A percentile compares a stretch with the other conserved stretches of the same genome.
Conservation (phyloP, 2,329 filamentous ascomycete genomes). For the Microsporum ferrugineum region DNA sequence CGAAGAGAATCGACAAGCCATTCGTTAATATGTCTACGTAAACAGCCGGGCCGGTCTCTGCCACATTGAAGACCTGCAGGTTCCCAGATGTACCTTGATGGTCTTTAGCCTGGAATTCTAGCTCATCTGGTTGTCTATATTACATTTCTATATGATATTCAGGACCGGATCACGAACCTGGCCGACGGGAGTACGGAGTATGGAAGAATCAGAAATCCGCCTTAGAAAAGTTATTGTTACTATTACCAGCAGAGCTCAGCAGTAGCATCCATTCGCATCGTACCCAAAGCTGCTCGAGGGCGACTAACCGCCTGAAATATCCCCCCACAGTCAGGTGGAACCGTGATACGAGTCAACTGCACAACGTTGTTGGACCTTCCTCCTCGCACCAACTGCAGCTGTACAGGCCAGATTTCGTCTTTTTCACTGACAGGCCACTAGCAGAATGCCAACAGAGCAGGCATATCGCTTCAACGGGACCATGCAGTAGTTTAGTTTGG, state of each 20-base stretch:
- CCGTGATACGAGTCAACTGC: not conserved
- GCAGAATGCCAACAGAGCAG: constrained; percentile 3
- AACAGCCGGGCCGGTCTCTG: not conserved
- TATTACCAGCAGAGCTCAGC: not conserved
- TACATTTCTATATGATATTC: not conserved
- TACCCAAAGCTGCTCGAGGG: not conserved
- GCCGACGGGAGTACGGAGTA: not conserved
- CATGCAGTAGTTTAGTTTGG: not conserved
- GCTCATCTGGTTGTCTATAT: not conserved
- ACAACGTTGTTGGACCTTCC: not conserved
- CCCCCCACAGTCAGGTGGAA: not conserved
- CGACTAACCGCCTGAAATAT: not conserved
- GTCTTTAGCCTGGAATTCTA: not conserved
- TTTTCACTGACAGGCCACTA: not conserved
- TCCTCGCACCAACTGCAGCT: constrained; percentile 1
- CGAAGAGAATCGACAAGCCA: not conserved
- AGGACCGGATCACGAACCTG: not conserved
- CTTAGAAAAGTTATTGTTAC: not conserved
- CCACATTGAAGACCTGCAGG: not conserved
- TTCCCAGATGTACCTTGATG: not conserved
- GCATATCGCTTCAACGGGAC: constrained; percentile 2
- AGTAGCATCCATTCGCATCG: not conserved
- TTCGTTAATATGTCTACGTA: not conserved
- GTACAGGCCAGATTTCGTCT: not conserved
- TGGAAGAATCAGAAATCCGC: constrained; percentile 1